Base-by-base conservation (phyloP, 2,329 filamentous ascomycete species). In the Pyrenophora seminiperda region DNA sequence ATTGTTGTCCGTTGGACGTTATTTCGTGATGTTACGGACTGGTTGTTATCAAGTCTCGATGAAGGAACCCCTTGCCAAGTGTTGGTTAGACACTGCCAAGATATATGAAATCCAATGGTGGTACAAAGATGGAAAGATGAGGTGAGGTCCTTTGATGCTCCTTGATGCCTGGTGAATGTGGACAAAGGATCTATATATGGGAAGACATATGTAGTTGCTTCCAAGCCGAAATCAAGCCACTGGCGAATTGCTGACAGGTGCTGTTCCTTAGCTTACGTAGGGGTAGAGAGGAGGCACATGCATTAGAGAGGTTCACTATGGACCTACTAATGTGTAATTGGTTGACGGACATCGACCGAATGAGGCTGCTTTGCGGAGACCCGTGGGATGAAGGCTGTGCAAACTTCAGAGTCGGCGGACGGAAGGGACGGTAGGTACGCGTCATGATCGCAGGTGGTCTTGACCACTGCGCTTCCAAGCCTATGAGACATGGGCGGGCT, bases 311-410 rank as follows among this genome's bases (percentile, higher is more conserved):
- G 2, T 27, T 27, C 7, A 11, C 24, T 27, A 27, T 27, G 7
- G 24, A 11, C 10, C 9, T 27, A 9, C 24, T 4, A 11, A 7
- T 36, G 20, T 42, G 43, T 48, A 38, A 39, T 42, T 47, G 43
- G 45, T 42, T 47, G 24, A 38, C 29, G 38, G 46, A 19, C 18
- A 17, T 54, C 58, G 51, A 29, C 61, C 54, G 42, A 19, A 59
- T 53, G 37, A 54, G 60, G 62, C 62, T 58, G 50, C 49, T 52
- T 39, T 42, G 67, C 59, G 66, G 66, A 66, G 65, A 68, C 53
- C 67, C 62, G 61, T 55, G 32, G 27, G 53, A 36, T 45, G 52
- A 41, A 53, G 58, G 47, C 61, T 61, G 53, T 61, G 58, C 37
- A 43, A 50, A 54, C 53, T 38, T 54, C 49, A 61, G 29, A 54